Percentiles rank a stretch among this genome's conserved stretches.
Conservation (phyloP, 2,329 filamentous ascomycete genomes). For the Paramyrothecium roridum region DNA sequence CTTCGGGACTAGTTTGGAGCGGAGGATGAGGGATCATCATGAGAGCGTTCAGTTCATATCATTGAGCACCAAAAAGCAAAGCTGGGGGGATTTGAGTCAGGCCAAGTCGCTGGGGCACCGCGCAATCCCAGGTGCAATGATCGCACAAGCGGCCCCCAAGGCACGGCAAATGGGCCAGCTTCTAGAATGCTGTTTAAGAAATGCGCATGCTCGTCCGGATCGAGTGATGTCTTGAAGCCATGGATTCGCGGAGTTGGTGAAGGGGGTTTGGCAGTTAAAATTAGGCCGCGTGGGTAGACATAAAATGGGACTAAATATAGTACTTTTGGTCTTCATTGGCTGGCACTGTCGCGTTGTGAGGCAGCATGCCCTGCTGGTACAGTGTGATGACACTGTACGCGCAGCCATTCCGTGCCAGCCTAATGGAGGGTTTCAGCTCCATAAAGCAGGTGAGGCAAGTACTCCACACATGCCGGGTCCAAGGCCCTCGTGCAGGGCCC, state of each 20-base stretch:
- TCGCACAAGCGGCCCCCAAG: not conserved
- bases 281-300: constrained; percentile 1
- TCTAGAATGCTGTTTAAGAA: not conserved
- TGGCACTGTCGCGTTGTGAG: not conserved
- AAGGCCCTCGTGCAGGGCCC: too few species aligned
- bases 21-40: not conserved
- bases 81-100: not conserved
- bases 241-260: not conserved
- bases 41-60: not conserved
- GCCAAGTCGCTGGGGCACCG: not conserved
- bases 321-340: not conserved
- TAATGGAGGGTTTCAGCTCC: too few species aligned
- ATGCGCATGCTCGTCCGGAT: not conserved
- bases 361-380: not conserved
- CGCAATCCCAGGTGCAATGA: not conserved
- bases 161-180: not conserved
- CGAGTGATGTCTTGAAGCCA: not conserved
- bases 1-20: not conserved
- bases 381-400: not conserved
- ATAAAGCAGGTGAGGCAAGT: too few species aligned
- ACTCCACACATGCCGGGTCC: too few species aligned
- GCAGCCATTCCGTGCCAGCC: too few species aligned
- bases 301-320: not conserved
- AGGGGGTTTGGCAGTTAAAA: not conserved
- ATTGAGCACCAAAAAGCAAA: not conserved